Evolutionary conservation across 352 stramenopile species (phyloP), one percentile per base, ranked within the genome.

Genomic region (Globisporangium apiculatum): DNA sequence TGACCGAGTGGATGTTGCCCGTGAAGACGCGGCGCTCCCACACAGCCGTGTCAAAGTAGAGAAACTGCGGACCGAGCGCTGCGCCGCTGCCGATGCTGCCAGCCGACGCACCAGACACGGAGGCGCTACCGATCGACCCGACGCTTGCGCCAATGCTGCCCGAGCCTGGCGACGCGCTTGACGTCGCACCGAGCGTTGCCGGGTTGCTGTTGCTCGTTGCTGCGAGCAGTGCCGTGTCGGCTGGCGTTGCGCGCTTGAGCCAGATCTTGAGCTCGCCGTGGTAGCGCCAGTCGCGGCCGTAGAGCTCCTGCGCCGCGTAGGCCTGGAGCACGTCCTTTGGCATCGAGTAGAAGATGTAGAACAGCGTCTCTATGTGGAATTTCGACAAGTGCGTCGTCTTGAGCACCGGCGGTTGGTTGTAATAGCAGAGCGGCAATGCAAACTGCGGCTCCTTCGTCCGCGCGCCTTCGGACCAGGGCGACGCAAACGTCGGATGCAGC

Each of bases 291-390:
- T 99, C 96, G 55, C 97, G 89, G 52, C 77, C 90, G 60, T 95
- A 91, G 17, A 97, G 75, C 66, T 97, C 88, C 60, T 97, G 87
- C 11, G 87, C 87, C 10, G 82, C 79, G 51, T 91, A 94, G 5
- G 88, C 87, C 75, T 99, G 97, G 53, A 99, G 75, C 5, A 97
- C 88, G 72, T 99, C 97, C 79, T 98, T 97, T 48, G 97, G 97
- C 81, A 99, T 96, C 55, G 91, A 92, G 78, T 99, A 99, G 75
- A 99, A 99, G 67, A 99, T 97, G 80, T 98, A 99, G 77, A 99
- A 99, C 24, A 99, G 79, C 55, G 97, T 99, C 83, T 99, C 96
- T 49, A 98, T 76, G 66, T 98, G 89, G 73, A 99, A 99, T 76
- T 99, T 99, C 53, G 87, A 95, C 64, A 99, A 82, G 66, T 99